Evolutionary conservation across 208 protist genomes (phyloP).

Genomic region (Trypanosoma grayi): DNA sequence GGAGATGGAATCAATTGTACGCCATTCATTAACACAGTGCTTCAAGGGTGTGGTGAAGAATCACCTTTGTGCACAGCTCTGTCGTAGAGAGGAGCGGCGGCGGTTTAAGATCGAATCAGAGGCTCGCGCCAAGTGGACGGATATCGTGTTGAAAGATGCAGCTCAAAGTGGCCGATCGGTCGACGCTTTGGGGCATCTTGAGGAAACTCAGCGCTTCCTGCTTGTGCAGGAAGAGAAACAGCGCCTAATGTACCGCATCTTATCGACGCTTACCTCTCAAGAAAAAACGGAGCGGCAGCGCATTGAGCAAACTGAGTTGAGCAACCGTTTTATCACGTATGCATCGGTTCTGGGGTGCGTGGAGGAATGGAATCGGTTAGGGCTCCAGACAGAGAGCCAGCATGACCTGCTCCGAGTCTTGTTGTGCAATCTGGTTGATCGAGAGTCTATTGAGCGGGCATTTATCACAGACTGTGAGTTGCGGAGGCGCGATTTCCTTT

Average conservation of each 20-base stretch:
- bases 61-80: slow-evolving; percentile 1
- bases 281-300: slow-evolving; percentile 1
- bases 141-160: slow-evolving; percentile 17
- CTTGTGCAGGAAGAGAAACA: background rate
- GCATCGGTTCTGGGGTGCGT: slow-evolving; percentile 9
- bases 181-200: background rate
- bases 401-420: background rate
- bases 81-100: slow-evolving; percentile 5
- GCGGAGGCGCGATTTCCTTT: slow-evolving; percentile 26
- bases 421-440: background rate
- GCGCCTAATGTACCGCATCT: background rate
- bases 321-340: slow-evolving; percentile 6
- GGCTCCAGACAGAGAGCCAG: slow-evolving; percentile 5
- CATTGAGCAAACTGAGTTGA: background rate
- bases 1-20: slow-evolving; percentile 10
- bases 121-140: slow-evolving; percentile 17
- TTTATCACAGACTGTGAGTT: slow-evolving; percentile 10
- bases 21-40: slow-evolving; percentile 6
- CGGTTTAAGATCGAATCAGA: slow-evolving; percentile 22
- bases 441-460: slow-evolving; percentile 13
- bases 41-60: background rate
- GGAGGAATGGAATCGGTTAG: slow-evolving; percentile 29
- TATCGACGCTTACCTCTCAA: background rate
- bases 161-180: background rate
- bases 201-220: background rate